phyloP scores from a whole-genome alignment of 805 yeast genomes.

The Teunomyces panamensis region DNA sequence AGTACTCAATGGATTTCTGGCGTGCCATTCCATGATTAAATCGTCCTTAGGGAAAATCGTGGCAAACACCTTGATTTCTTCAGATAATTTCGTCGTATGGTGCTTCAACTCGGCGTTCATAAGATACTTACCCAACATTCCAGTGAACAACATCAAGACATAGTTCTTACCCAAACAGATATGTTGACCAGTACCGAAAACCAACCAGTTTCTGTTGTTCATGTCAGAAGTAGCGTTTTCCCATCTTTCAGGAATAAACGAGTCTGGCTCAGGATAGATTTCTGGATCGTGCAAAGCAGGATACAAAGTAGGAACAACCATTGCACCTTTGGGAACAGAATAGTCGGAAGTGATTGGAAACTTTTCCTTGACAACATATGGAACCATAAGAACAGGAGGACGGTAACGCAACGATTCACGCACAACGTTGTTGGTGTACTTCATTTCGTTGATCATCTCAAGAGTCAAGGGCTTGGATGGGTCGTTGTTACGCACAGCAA shows the following conservation, averaged over 20 bases:
- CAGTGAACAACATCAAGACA: conserved; percentile 86
- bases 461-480: conserved; percentile 58
- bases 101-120: conserved; percentile 80
- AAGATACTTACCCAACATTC: conserved; percentile 87
- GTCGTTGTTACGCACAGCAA: conserved; percentile 76
- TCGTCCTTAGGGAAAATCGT: conserved; percentile 98
- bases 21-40: conserved; percentile 70
- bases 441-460: conserved; percentile 81
- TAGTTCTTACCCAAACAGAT: conserved; percentile 93
- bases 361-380: conserved; percentile 83
- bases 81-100: conserved; percentile 77
- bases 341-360: conserved; percentile 83
- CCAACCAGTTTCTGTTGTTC: conserved; percentile 89
- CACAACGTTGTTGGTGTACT: conserved; percentile 85
- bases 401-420: conserved; percentile 90
- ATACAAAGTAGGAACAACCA: conserved; percentile 93
- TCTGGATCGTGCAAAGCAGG: conserved; percentile 98
- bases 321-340: conserved; percentile 94
- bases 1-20: conserved; percentile 51
- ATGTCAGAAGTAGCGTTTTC: conserved; percentile 72
- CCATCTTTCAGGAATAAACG: conserved; percentile 97
- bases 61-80: conserved; percentile 93
- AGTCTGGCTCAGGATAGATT: conserved; percentile 91
- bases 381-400: conserved; percentile 98
- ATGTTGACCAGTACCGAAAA: conserved; percentile 96